Conservation (phyloP, 2,329 filamentous ascomycete species). For the Talaromyces sp. region DNA sequence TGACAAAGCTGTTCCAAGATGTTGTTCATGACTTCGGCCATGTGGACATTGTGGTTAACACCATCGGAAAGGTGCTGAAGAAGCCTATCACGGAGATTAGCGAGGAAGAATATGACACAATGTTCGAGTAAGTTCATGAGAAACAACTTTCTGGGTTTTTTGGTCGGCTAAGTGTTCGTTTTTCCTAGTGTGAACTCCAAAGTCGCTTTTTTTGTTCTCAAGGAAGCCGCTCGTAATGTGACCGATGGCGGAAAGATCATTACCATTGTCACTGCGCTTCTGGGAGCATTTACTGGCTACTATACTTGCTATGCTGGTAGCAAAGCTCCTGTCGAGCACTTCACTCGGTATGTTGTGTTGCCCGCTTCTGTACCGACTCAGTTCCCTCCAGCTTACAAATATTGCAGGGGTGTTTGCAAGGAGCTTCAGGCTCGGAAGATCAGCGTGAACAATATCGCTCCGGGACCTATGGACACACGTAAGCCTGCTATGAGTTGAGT, state of each 20-base stretch:
- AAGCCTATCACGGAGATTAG: slow-evolving; percentile 43
- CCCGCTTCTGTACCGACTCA: background rate
- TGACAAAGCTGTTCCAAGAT: slow-evolving; percentile 39
- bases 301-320: slow-evolving; percentile 47
- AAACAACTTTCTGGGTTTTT: background rate
- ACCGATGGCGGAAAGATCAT: slow-evolving; percentile 45
- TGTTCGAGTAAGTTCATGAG: slow-evolving; percentile 40
- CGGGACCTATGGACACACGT: slow-evolving; percentile 52
- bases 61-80: slow-evolving; percentile 47
- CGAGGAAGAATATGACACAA: slow-evolving; percentile 45
- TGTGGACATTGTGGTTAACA: slow-evolving; percentile 50
- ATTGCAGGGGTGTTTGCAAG: slow-evolving; percentile 45
- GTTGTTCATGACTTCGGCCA: slow-evolving; percentile 40
- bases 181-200: slow-evolving; percentile 43
- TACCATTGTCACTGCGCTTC: slow-evolving; percentile 43
- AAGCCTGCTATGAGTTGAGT: slow-evolving; percentile 16
- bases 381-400: background rate
- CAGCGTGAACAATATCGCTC: slow-evolving; percentile 49
- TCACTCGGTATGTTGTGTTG: slow-evolving; percentile 44
- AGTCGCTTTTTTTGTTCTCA: slow-evolving; percentile 43
- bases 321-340: slow-evolving; percentile 58
- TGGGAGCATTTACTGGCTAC: slow-evolving; percentile 44
- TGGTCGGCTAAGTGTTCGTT: background rate
- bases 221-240: slow-evolving; percentile 41
- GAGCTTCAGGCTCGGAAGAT: slow-evolving; percentile 51